Percentiles rank a stretch among this genome's conserved stretches.
These are phyloP conservation scores for Eucalyptus marginata DNA, from an alignment of 345 rosid species.

Conservation along the genomic window DNA sequence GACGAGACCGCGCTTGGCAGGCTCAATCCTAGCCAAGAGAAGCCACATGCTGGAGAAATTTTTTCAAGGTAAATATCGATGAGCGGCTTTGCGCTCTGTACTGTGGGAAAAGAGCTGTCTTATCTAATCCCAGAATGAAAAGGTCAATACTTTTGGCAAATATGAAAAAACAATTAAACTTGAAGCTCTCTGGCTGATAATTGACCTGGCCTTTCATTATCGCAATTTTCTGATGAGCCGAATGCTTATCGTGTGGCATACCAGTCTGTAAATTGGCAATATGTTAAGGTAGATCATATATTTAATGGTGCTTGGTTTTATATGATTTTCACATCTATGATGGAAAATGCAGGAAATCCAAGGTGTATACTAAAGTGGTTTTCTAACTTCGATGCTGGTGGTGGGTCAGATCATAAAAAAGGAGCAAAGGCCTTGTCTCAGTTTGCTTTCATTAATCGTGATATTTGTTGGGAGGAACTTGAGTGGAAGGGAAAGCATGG, in stretches of 20 bases:
- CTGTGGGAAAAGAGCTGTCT: neutral
- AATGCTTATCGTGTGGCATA: neutral
- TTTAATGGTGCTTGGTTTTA: neutral
- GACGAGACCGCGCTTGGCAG: conserved; percentile 38
- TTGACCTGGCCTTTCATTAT: neutral
- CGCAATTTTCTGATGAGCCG: neutral
- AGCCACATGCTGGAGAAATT: conserved; percentile 60
- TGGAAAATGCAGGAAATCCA: conserved; percentile 35
- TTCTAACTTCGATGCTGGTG: conserved; percentile 46
- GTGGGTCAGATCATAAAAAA: conserved; percentile 54
- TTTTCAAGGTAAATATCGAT: conserved; percentile 41
- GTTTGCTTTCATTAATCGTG: conserved; percentile 76
- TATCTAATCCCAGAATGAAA: neutral
- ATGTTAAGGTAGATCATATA: neutral
- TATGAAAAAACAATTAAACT: neutral
- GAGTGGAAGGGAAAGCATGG: conserved; percentile 96
- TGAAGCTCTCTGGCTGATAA: neutral
- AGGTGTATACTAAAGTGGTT: conserved; percentile 58
- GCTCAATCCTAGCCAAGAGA: conserved; percentile 41
- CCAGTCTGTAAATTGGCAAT: neutral
- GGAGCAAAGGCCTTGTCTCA: conserved; percentile 90
- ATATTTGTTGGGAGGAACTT: conserved; percentile 96
- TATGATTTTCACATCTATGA: neutral
- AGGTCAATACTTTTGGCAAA: neutral
- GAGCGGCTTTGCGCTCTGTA: neutral